phyloP scores from a whole-genome alignment of 1,284 basidiomycete species.

The Anthracocystis setariae region DNA sequence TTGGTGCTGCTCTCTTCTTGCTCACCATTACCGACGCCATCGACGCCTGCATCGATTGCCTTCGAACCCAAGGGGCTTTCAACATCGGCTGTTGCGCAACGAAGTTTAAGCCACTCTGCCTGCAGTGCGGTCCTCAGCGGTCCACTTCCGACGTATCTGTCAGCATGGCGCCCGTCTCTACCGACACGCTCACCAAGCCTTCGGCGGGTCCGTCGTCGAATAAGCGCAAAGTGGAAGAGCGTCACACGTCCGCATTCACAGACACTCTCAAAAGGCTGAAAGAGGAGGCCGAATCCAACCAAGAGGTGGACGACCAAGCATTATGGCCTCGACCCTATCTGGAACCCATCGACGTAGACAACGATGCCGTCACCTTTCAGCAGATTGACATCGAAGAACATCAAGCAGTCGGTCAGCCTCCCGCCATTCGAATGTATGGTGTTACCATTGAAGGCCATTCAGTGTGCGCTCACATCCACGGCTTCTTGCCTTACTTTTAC shows the following conservation, averaged over 20 bases:
- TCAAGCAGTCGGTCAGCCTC: slow-evolving; percentile 49
- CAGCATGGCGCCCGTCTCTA: slow-evolving; percentile 48
- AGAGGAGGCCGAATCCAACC: slow-evolving; percentile 44
- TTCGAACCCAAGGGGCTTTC: neutral
- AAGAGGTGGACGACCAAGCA: slow-evolving; percentile 46
- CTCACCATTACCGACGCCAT: neutral
- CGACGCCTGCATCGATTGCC: neutral
- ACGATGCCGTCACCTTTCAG: slow-evolving; percentile 59
- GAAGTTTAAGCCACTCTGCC: neutral
- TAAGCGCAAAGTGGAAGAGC: slow-evolving; percentile 48
- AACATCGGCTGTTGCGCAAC: neutral
- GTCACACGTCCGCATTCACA: slow-evolving; percentile 51
- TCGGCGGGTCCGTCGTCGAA: slow-evolving; percentile 26
- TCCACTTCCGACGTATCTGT: slow-evolving; percentile 4
- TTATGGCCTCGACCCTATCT: slow-evolving; percentile 58
- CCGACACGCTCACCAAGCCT: slow-evolving; percentile 29
- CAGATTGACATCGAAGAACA: slow-evolving; percentile 67
- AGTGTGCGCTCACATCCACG: slow-evolving; percentile 65
- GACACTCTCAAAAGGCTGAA: slow-evolving; percentile 58
- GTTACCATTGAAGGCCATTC: slow-evolving; percentile 61
- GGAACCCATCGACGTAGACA: slow-evolving; percentile 43
- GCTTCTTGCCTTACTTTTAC: slow-evolving; percentile 67
- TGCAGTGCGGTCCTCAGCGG: neutral
- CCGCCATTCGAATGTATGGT: slow-evolving; percentile 66
- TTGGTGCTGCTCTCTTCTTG: neutral